Evolutionary conservation across 108 stramenopile species (phyloP).

Genomic region (Pseudonitzschia pungens): DNA sequence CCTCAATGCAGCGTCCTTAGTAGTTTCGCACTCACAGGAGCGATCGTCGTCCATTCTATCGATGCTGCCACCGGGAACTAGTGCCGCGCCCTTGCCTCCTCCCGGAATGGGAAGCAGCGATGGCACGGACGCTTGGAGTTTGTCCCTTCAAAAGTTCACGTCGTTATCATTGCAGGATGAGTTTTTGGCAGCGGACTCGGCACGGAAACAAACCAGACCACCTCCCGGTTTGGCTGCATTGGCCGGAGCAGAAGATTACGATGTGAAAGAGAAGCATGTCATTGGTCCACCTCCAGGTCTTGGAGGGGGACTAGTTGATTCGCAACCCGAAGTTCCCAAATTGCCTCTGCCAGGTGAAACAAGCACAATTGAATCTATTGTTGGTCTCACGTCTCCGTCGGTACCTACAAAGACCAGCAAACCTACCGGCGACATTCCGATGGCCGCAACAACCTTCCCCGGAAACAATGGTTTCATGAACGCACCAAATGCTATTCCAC

Average conservation of each 20-base stretch:
- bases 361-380: conserved; percentile 8
- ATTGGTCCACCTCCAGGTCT: conserved; percentile 41
- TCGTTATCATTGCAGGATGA: conserved; percentile 66
- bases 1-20: conserved; percentile 66
- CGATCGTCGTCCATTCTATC: background rate
- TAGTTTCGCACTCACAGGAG: conserved; percentile 45
- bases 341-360: background rate
- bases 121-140: conserved; percentile 67
- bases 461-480: background rate
- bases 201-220: conserved; percentile 44
- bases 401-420: background rate
- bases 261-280: conserved; percentile 37
- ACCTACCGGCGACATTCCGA: background rate
- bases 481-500: conserved; percentile 19
- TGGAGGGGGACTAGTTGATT: background rate
- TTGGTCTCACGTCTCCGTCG: conserved; percentile 33
- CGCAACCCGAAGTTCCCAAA: conserved; percentile 2
- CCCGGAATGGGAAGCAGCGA: conserved; percentile 5
- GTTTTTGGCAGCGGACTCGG: conserved; percentile 77
- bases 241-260: conserved; percentile 45
- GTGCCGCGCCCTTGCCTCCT: conserved; percentile 9
- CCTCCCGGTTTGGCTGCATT: conserved; percentile 28
- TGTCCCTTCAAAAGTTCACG: conserved; percentile 70
- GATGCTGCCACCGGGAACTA: conserved; percentile 15
- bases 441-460: background rate